phyloP scores from a whole-genome alignment of 148 eudicot species.

The Spergularia bocconei region DNA sequence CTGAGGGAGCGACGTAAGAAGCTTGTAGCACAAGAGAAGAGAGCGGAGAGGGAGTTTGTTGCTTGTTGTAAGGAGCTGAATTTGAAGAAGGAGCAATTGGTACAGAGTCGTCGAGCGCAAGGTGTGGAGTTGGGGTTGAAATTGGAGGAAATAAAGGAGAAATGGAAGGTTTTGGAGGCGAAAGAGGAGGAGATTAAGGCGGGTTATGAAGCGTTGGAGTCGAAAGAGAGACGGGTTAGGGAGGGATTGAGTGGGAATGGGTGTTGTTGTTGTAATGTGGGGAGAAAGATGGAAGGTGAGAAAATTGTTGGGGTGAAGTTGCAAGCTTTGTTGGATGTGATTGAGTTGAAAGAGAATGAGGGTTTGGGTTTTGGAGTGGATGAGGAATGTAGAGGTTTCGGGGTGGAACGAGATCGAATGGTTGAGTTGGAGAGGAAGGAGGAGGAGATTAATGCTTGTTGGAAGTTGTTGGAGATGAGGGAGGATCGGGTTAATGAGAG shows the following conservation, averaged over 20 bases:
- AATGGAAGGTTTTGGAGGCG: constrained; percentile 8
- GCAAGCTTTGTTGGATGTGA: background rate
- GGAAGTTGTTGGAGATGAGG: constrained; percentile 1
- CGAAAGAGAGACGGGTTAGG: background rate
- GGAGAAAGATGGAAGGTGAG: background rate
- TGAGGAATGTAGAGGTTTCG: background rate
- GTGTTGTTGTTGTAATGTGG: background rate
- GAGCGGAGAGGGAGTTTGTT: constrained; percentile 8
- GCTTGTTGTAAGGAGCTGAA: background rate
- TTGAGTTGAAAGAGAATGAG: background rate
- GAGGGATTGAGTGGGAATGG: background rate
- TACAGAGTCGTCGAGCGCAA: background rate
- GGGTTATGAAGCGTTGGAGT: background rate
- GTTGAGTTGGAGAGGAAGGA: background rate
- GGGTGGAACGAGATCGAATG: background rate
- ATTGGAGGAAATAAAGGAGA: background rate
- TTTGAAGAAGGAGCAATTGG: constrained; percentile 14
- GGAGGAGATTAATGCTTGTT: background rate
- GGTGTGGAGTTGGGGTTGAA: background rate
- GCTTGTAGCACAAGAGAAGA: constrained; percentile 3
- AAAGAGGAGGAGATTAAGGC: constrained; percentile 11
- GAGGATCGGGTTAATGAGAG: background rate
- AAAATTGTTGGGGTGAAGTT: background rate
- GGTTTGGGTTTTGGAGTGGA: too few species aligned
- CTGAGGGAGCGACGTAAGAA: background rate